Base-by-base conservation (phyloP, 1,284 basidiomycete genomes). In the Mycena sp. region DNA sequence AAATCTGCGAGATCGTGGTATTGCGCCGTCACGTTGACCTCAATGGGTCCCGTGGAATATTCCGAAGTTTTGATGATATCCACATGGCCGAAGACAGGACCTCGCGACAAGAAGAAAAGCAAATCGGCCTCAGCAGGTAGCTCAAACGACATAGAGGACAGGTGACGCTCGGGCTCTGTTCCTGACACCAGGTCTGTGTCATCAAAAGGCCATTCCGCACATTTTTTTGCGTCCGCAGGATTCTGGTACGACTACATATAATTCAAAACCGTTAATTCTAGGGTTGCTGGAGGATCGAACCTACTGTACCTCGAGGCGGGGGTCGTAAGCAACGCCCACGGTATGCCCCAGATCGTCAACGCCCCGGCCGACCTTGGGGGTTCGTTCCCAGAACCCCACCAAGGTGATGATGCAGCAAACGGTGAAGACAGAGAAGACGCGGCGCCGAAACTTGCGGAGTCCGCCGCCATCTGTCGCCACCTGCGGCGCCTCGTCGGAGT, bases 21-120 rank as follows among this genome's bases (percentile, higher is more conserved):
- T 23, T 35, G 17, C 21, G 57, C 49, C 4, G 48, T 43, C 12
- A 59, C 29, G 17, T 29, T 59, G 23, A 59, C 38, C 35, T 59
- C 28, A n/a, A 53, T 23, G n/a, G 51, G 51, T 4, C 51, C 38
- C 3, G 3, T 26, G 6, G 50, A 52, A 29, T n/a, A 43, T 2
- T n/a, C 23, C 4, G 51, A 4, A 14, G 1, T 21, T 25, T 43
- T 51, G 28, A 61, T 23, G 35, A 61, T 26, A 29, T 45, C 19
- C 26, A 62, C 41, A 16, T 56, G 45, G 37, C 60, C 60, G 14
- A 23, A 56, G 17, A 62, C 46, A 2, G 53, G 53, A 30, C 60
- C 60, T 17, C 53, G 52, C 6, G 60, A 62, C 29, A 62, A 53
- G 41, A 62, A 62, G 48, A 62, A 62, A 17, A 62, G 60, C 41